These are phyloP conservation scores for Colletotrichum orbiculare DNA, from an alignment of 2,329 filamentous ascomycete species.

Conservation along the genomic window DNA sequence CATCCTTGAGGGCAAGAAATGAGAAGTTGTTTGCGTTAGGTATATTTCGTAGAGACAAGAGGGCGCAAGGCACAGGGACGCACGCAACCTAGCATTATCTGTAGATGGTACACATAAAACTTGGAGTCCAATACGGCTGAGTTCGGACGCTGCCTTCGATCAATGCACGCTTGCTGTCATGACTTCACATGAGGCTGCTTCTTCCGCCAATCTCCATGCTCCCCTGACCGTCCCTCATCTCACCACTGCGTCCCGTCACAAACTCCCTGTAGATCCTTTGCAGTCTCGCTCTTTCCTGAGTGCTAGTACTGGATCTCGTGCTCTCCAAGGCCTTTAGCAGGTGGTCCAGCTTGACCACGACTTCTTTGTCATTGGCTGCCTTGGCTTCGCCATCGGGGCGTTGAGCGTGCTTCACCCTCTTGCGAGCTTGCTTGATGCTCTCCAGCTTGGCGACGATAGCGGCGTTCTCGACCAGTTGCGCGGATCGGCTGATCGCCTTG, in stretches of 20 bases:
- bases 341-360: conserved; percentile 87
- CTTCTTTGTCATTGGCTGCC: conserved; percentile 67
- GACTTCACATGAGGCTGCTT: conserved; percentile 85
- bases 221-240: conserved; percentile 94
- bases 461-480: conserved; percentile 78
- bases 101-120: conserved; percentile 9
- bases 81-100: background rate
- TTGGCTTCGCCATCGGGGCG: conserved; percentile 43
- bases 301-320: conserved; percentile 86
- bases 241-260: conserved; percentile 89
- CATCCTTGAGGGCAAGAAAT: conserved; percentile 47
- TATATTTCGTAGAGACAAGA: background rate
- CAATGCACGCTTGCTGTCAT: background rate
- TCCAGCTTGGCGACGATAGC: conserved; percentile 85
- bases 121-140: background rate
- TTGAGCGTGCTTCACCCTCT: conserved; percentile 51
- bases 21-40: background rate
- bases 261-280: conserved; percentile 91
- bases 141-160: background rate
- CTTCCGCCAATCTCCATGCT: conserved; percentile 92
- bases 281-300: conserved; percentile 79
- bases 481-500: conserved; percentile 58
- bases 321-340: conserved; percentile 79
- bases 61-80: background rate
- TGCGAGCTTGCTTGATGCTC: conserved; percentile 78